These are phyloP conservation scores for Neurospora sp. DNA, from an alignment of 495 filamentous ascomycete species.

Conservation along the genomic window DNA sequence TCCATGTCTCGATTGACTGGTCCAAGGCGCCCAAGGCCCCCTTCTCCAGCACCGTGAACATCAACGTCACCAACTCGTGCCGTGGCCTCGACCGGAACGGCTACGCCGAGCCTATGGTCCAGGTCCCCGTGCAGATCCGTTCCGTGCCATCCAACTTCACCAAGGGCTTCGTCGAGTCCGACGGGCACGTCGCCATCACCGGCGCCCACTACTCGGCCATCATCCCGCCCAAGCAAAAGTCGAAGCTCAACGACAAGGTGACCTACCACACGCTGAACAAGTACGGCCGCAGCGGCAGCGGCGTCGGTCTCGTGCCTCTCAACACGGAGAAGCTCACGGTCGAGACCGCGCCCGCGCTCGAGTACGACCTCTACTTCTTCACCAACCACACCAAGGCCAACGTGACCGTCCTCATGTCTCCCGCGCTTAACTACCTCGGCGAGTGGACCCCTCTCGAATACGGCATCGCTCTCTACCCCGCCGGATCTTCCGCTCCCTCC, in stretches of 20 bases:
- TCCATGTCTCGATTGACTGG: conserved; percentile 58
- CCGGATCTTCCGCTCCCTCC: conserved; percentile 16
- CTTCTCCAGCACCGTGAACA: conserved; percentile 35
- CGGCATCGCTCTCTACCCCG: conserved; percentile 40
- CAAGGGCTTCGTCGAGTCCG: conserved; percentile 54
- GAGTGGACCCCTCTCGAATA: conserved; percentile 50
- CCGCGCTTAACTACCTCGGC: conserved; percentile 50
- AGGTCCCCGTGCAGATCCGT: conserved; percentile 49
- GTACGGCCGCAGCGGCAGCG: conserved; percentile 49
- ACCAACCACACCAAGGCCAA: conserved; percentile 42
- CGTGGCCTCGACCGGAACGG: conserved; percentile 43
- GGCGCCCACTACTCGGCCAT: conserved; percentile 41
- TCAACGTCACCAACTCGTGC: conserved; percentile 46
- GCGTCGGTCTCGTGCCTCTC: conserved; percentile 46
- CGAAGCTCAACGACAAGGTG: conserved; percentile 25
- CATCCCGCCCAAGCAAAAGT: conserved; percentile 26
- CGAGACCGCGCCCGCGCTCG: conserved; percentile 42
- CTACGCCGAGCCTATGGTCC: conserved; percentile 38
- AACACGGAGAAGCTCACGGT: conserved; percentile 38
- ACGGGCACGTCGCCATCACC: conserved; percentile 51
- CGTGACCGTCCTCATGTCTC: conserved; percentile 50
- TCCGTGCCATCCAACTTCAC: conserved; percentile 44
- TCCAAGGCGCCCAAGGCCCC: not conserved
- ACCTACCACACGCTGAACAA: conserved; percentile 43
- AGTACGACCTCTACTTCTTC: conserved; percentile 59